A percentile compares a stretch with the other conserved stretches of the same genome.
Evolutionary conservation across 2,329 filamentous ascomycete genomes (phyloP).

Genomic region (Xylariales sp.): DNA sequence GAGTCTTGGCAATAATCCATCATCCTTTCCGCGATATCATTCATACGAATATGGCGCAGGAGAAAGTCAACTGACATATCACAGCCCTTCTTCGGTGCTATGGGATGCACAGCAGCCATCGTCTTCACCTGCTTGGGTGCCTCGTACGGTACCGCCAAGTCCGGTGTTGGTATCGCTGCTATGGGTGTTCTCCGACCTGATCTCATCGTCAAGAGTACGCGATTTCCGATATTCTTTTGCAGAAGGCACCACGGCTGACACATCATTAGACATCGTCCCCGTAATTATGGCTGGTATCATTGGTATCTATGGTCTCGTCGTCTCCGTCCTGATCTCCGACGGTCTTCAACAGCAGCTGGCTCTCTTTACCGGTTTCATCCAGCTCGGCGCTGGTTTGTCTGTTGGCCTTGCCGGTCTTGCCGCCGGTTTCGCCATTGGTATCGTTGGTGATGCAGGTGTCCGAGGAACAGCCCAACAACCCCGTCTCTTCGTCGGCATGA

Average conservation of each 20-base stretch:
- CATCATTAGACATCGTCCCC: conserved; percentile 80
- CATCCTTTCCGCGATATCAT: conserved; percentile 8
- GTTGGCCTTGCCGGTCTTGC: conserved; percentile 80
- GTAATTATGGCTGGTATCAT: conserved; percentile 99
- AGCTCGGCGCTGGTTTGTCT: conserved; percentile 76
- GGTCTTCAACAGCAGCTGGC: conserved; percentile 67
- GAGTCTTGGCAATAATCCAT: too few species aligned
- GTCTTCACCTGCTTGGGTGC: conserved; percentile 96
- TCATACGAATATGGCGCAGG: too few species aligned
- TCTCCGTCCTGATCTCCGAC: conserved; percentile 82
- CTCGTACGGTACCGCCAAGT: conserved; percentile 98
- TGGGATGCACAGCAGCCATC: conserved; percentile 85
- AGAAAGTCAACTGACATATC: conserved; percentile 17
- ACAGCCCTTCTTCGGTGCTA: conserved; percentile 74
- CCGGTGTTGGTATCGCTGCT: conserved; percentile 94
- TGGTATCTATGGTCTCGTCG: conserved; percentile 93
- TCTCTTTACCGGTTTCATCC: conserved; percentile 79
- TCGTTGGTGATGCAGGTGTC: conserved; percentile 80
- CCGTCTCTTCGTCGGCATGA: conserved; percentile 93
- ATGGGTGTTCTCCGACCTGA: conserved; percentile 98
- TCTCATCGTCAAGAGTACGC: conserved; percentile 97
- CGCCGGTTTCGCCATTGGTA: conserved; percentile 77
- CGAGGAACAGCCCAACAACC: conserved; percentile 81
- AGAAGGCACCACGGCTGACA: conserved; percentile 16
- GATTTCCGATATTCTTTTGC: conserved; percentile 7